A percentile compares a stretch with the other conserved stretches of the same genome.
phyloP scores from a whole-genome alignment of 2,329 filamentous ascomycete species.

The Orbilia ellipsospora region DNA sequence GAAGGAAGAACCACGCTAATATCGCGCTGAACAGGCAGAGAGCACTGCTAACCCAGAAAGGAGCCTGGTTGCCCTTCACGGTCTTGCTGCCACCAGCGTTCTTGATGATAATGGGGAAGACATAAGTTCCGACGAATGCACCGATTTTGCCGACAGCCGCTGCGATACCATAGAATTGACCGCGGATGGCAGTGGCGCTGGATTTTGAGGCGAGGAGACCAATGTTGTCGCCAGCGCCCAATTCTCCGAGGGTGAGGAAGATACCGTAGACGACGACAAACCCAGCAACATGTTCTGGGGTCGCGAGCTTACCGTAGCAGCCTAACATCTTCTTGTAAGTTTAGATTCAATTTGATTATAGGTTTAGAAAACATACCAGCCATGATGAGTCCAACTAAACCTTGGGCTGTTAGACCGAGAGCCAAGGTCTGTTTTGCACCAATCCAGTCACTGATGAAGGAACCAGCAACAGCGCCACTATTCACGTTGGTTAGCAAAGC shows the following conservation, averaged over 20 bases:
- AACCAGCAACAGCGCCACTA: slow-evolving; percentile 77
- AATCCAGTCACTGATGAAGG: slow-evolving; percentile 75
- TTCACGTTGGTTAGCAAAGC: neutral
- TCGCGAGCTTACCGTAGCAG: slow-evolving; percentile 76
- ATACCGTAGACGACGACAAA: slow-evolving; percentile 84
- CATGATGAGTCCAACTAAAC: slow-evolving; percentile 76
- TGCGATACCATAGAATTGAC: slow-evolving; percentile 78
- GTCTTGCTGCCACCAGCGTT: slow-evolving; percentile 69
- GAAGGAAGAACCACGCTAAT: slow-evolving; percentile 75
- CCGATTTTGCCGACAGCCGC: slow-evolving; percentile 80
- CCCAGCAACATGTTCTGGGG: slow-evolving; percentile 74
- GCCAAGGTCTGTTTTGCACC: slow-evolving; percentile 73
- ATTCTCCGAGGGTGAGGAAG: slow-evolving; percentile 80
- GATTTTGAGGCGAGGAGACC: slow-evolving; percentile 88
- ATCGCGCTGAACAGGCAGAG: slow-evolving; percentile 80
- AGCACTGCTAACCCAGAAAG: slow-evolving; percentile 84
- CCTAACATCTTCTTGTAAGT: slow-evolving; percentile 76
- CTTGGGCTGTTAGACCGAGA: slow-evolving; percentile 77
- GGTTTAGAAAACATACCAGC: slow-evolving; percentile 21
- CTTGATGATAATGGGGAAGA: slow-evolving; percentile 77
- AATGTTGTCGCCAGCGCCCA: slow-evolving; percentile 92
- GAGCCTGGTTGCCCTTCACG: slow-evolving; percentile 78
- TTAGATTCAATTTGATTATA: neutral
- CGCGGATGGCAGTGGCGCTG: slow-evolving; percentile 86
- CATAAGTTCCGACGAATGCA: slow-evolving; percentile 86